Base-by-base conservation (phyloP, 2,329 filamentous ascomycete genomes). In the Penicillium hesseltinei region DNA sequence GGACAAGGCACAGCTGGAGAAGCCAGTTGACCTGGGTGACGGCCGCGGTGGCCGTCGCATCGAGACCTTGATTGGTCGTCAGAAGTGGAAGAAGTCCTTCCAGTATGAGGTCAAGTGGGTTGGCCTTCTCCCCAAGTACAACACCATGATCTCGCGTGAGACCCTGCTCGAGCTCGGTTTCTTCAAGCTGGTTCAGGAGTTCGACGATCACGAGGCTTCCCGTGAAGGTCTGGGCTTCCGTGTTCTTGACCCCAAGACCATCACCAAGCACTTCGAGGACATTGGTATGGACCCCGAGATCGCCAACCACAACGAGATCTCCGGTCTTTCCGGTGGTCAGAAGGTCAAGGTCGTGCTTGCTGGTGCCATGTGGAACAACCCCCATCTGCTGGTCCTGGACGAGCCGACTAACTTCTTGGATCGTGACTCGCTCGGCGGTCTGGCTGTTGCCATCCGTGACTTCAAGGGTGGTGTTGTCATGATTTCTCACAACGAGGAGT, bases 341-440 rank as follows among this genome's bases (percentile, higher is more conserved):
- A 97, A 97, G 78, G 94, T 99, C 80, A 99, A 99, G 84, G 94
- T 99, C 47, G 94, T 99, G 62, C 87, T 99, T 67, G 94, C 91
- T 3, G 91, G 91, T 70, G 91, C 92, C 68, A 95, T 96, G 91
- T 96, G 92, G 92, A 97, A 97, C 81, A 97, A 97, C 81, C 94
- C 94, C 0, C 94, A 99, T 80, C 80, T 99, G 70, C 86, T 99
- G 60, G 94, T 99, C 48, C 88, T 99, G 25, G 94, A 99, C 83
- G 93, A 99, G 79, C 94, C 94, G 57, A 97, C 94, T 74, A 99
- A 99, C 81, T 99, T 97, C 84, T 87, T 99, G 81, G 94, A 99
- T 73, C 92, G 94, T 68, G 94, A 99, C 79, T 96, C 92, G 17
- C 88, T 99, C 19, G 95, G 94, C 71, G 94, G 93, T 76, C 85